phyloP scores from a whole-genome alignment of 257 asterid species.

The Nicotiana noctiflora region DNA sequence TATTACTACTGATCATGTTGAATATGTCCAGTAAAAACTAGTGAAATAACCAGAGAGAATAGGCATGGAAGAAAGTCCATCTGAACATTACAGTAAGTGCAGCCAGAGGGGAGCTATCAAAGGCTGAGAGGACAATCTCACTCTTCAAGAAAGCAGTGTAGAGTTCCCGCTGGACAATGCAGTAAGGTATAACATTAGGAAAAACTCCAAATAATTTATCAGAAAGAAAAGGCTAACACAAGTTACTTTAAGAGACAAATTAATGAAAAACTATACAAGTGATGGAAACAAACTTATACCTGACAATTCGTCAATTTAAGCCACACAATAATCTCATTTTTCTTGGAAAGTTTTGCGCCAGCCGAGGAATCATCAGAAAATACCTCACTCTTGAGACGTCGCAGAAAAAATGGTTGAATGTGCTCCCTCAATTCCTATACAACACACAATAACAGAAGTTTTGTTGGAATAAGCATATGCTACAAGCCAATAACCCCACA shows the following conservation, averaged over 20 bases:
- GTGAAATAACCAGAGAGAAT: background rate
- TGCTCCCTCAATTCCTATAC: constrained; percentile 69
- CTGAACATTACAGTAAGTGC: constrained; percentile 73
- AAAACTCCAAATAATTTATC: background rate
- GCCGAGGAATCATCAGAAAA: constrained; percentile 31
- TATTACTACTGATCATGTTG: background rate
- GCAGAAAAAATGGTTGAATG: constrained; percentile 84
- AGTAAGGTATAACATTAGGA: background rate
- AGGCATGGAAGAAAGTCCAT: background rate
- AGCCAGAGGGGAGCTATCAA: constrained; percentile 93
- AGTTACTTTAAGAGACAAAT: background rate
- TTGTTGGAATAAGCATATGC: background rate
- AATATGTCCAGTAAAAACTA: background rate
- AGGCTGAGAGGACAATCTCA: constrained; percentile 88
- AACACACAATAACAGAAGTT: background rate
- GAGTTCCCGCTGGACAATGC: constrained; percentile 59
- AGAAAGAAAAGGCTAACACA: background rate
- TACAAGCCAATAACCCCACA: background rate
- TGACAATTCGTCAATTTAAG: constrained; percentile 74
- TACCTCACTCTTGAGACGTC: constrained; percentile 92
- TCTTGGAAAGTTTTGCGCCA: constrained; percentile 64
- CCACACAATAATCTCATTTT: constrained; percentile 92
- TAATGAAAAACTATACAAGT: background rate
- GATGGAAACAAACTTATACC: constrained; percentile 34
- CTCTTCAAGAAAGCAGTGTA: constrained; percentile 91